Base-by-base conservation (phyloP, 345 rosid species). In the Microcos paniculata region DNA sequence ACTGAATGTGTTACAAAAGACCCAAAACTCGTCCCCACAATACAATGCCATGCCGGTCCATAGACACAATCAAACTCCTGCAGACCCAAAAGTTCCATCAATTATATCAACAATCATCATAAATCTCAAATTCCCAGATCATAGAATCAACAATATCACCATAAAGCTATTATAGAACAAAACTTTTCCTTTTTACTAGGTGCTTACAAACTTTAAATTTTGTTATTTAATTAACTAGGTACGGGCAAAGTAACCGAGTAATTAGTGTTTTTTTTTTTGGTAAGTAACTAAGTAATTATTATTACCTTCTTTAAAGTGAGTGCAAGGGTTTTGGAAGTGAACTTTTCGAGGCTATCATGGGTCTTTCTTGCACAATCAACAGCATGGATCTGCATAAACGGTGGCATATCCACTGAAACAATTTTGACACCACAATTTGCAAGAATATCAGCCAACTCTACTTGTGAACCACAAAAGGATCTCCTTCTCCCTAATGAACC, bases 361-460 rank as follows among this genome's bases (percentile, higher is more conserved):
- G 90, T 78, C 80, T 84, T 89, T 78, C 95, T 86, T 1, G 95
- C 92, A 80, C 79, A 82, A 77, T 89, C 90, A 74, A 90, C 85
- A 7, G 95, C 95, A 81, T 90, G 95, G 77, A 90, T 87, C 87
- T 90, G 95, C 95, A 90, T 89, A 87, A 86, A 90, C 7, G 91
- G 87, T 5, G 95, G 90, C 95, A 90, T 90, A 81, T 90, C 95
- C 30, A 89, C 92, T 13, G 95, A 85, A 23, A 90, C 91, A 23
- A 88, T 66, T 79, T 85, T 87, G 72, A 85, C 95, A 8, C 92
- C 92, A 19, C 83, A 87, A 76, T 74, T 83, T 18, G 95, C 92
- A 65, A 90, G 83, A 62, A 84, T 80, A 76, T 86, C 89, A 16
- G 64, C 79, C 77, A 90, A 71, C 77, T 90, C 90, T 8, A 84